These are phyloP conservation scores for Rhodotorula sp. DNA, from an alignment of 1,284 basidiomycete genomes.

Conservation along the genomic window DNA sequence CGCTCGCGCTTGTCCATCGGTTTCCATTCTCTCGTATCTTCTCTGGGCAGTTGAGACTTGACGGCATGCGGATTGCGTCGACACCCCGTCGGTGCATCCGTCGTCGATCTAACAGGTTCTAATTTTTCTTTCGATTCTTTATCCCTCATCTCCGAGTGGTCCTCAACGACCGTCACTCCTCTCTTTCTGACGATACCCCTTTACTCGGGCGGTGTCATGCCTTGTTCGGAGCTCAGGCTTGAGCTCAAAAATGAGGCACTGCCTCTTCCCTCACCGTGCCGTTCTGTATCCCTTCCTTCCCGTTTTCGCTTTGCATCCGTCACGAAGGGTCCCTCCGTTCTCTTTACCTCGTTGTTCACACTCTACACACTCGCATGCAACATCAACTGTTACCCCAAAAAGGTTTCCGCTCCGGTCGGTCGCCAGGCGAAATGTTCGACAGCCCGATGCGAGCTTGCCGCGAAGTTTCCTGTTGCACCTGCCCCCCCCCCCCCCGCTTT, in stretches of 20 bases:
- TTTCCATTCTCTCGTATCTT: neutral
- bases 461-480: no score
- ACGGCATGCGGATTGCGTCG: neutral
- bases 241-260: neutral
- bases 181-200: neutral
- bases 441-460: no score
- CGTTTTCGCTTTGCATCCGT: neutral
- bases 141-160: neutral
- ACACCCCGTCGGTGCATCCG: neutral
- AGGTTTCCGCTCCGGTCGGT: no score
- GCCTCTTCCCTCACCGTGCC: no score
- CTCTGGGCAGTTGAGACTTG: constrained; percentile 2
- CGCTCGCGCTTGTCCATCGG: neutral
- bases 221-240: neutral
- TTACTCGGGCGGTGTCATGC: no score
- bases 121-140: neutral
- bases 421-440: no score
- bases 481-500: no score
- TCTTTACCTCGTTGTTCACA: neutral
- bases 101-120: neutral
- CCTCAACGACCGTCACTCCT: neutral
- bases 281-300: neutral
- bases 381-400: constrained; percentile 13
- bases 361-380: constrained; percentile 1
- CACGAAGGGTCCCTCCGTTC: neutral